These are phyloP conservation scores for Bigelowiella natans DNA, from an alignment of 78 protist genomes.

Conservation along the genomic window DNA sequence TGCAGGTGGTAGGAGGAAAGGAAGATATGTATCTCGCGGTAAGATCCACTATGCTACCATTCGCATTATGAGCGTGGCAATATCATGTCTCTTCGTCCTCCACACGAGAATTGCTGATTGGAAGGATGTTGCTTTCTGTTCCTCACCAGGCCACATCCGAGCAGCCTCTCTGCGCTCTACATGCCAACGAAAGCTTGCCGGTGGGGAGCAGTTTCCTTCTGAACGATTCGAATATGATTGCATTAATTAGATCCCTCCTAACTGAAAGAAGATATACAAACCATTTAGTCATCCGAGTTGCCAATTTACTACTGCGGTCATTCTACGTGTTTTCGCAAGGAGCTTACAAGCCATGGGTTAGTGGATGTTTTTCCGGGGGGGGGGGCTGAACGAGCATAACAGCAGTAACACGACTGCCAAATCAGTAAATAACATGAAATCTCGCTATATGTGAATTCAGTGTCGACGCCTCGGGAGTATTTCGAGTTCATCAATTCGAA, in stretches of 20 bases:
- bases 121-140: slow-evolving; percentile 68
- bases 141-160: slow-evolving; percentile 93
- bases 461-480: slow-evolving; percentile 92
- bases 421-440: too few species aligned
- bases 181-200: slow-evolving; percentile 55
- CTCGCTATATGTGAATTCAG: not conserved
- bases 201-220: too few species aligned
- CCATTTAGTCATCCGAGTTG: too few species aligned
- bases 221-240: too few species aligned
- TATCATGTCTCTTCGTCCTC: too few species aligned
- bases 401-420: too few species aligned
- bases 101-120: not conserved
- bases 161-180: slow-evolving; percentile 96
- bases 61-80: too few species aligned
- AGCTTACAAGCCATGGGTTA: slow-evolving; percentile 93
- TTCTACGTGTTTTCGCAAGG: slow-evolving; percentile 98
- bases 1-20: slow-evolving; percentile 29
- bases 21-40: slow-evolving; percentile 59
- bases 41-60: too few species aligned
- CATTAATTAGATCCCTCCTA: too few species aligned
- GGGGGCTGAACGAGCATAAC: too few species aligned
- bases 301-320: slow-evolving; percentile 75
- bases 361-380: too few species aligned
- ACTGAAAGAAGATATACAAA: too few species aligned
- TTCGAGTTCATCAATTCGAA: slow-evolving; percentile 82